Percentiles rank a stretch among this genome's conserved stretches.
Conservation (phyloP, 345 rosid genomes). For the Syzygium aqueum region DNA sequence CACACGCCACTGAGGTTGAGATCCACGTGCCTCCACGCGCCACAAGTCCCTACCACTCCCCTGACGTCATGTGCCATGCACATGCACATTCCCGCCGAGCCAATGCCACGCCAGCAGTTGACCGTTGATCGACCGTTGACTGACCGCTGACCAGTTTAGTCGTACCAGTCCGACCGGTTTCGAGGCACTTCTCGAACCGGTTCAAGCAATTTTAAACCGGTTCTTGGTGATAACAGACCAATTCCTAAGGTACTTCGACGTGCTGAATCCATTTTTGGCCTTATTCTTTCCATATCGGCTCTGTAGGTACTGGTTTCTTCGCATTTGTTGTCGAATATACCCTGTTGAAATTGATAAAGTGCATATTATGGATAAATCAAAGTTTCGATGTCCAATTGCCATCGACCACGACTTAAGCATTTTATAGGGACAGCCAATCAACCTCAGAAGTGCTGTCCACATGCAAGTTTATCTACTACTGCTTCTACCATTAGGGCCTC, state of each 20-base stretch:
- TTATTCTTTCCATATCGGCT: background rate
- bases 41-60: too few relatives aligned
- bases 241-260: background rate
- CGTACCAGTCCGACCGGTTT: background rate
- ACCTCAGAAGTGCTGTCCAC: too few relatives aligned
- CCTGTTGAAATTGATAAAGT: too few relatives aligned
- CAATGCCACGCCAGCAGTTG: background rate
- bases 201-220: background rate
- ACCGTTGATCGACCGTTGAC: background rate
- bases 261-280: background rate
- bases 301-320: background rate
- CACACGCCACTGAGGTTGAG: background rate
- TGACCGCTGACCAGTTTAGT: background rate
- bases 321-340: background rate
- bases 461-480: too few relatives aligned
- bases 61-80: too few relatives aligned
- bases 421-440: too few relatives aligned
- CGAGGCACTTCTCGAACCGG: background rate
- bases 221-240: background rate
- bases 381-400: too few relatives aligned
- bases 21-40: too few relatives aligned
- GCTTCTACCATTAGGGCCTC: too few relatives aligned
- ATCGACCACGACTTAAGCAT: too few relatives aligned
- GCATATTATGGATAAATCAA: background rate
- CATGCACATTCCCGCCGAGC: too few relatives aligned